Evolutionary conservation across 106 monocot species (phyloP).

Genomic region (Triglochin maritima): DNA sequence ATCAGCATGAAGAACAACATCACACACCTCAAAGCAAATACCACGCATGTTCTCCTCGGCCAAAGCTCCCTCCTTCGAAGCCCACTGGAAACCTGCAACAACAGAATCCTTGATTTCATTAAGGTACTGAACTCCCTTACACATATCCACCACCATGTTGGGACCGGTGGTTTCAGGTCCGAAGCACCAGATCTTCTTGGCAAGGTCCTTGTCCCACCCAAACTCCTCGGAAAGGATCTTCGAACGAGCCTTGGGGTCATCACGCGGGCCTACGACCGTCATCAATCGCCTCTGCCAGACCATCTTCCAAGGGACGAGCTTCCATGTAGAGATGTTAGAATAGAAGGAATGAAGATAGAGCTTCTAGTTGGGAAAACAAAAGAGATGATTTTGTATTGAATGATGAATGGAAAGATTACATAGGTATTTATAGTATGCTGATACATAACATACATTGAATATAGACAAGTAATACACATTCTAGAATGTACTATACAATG

Average conservation of each 20-base stretch:
- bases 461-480: too few relatives aligned
- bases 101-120: constrained; percentile 53
- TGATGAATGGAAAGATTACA: too few relatives aligned
- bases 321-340: constrained; percentile 45
- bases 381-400: too few relatives aligned
- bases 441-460: too few relatives aligned
- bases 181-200: constrained; percentile 52
- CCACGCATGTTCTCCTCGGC: constrained; percentile 34
- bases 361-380: too few relatives aligned
- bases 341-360: too few relatives aligned
- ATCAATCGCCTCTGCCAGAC: constrained; percentile 37
- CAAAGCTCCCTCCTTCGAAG: constrained; percentile 32
- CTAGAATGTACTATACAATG: too few relatives aligned
- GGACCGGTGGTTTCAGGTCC: constrained; percentile 46
- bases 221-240: constrained; percentile 39
- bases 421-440: too few relatives aligned
- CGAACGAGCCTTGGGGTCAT: constrained; percentile 32
- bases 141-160: constrained; percentile 50
- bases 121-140: constrained; percentile 48
- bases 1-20: constrained; percentile 32
- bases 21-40: constrained; percentile 34
- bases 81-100: constrained; percentile 49
- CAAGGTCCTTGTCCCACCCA: constrained; percentile 49
- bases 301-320: constrained; percentile 37
- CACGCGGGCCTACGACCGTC: constrained; percentile 35